phyloP scores from a whole-genome alignment of 129 eudicot species.

The Artemisia tridentata region DNA sequence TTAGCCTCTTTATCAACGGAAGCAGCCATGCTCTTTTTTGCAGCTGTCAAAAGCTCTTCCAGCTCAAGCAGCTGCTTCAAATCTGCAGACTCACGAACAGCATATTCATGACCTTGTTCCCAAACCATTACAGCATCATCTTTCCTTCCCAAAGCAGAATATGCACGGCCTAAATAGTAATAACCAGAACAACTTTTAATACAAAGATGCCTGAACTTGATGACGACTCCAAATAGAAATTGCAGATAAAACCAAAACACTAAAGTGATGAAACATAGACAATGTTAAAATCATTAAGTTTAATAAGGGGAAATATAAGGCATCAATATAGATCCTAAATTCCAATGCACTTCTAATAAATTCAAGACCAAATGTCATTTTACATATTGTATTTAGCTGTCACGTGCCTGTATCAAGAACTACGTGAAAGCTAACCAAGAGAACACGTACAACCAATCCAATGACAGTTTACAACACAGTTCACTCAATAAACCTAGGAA shows the following conservation, averaged over 20 bases:
- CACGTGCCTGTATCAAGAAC: conserved; percentile 11
- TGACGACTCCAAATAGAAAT: background rate
- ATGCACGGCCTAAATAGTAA: conserved; percentile 68
- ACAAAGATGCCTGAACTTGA: conserved; percentile 13
- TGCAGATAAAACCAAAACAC: conserved; percentile 10
- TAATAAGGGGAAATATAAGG: background rate
- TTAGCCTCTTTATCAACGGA: conserved; percentile 36
- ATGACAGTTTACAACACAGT: background rate
- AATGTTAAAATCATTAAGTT: conserved; percentile 13
- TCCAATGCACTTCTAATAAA: conserved; percentile 7
- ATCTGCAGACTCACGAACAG: conserved; percentile 75
- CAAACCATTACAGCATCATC: conserved; percentile 82
- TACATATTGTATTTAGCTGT: conserved; percentile 1
- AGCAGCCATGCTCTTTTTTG: conserved; percentile 45
- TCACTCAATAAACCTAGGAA: conserved; percentile 8
- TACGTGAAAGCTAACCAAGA: background rate
- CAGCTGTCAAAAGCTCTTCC: conserved; percentile 73
- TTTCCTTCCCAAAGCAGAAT: conserved; percentile 80
- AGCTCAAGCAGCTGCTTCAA: conserved; percentile 84
- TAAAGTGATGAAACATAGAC: conserved; percentile 5
- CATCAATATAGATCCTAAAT: conserved; percentile 8
- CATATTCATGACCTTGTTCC: conserved; percentile 82
- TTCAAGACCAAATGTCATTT: conserved; percentile 10
- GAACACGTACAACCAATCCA: conserved; percentile 18
- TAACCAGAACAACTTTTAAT: conserved; percentile 12